phyloP scores from a whole-genome alignment of 371 early-diverging fungal genomes.

The Syncephalis fuscata region DNA sequence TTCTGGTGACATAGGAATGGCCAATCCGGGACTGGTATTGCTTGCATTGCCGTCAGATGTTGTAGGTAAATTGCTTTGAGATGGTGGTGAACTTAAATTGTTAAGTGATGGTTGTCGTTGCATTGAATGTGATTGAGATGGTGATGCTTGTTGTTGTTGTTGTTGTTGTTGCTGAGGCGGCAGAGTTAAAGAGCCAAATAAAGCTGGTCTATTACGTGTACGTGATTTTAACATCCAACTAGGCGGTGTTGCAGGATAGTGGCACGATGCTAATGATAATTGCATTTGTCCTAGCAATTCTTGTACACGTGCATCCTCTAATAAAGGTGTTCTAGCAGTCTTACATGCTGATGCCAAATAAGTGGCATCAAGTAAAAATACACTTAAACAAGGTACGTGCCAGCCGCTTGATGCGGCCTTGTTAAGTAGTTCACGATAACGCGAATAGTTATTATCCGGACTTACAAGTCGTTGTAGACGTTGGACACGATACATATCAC shows the following conservation, averaged over 20 bases:
- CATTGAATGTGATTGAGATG: slow-evolving; percentile 9
- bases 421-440: slow-evolving; percentile 24
- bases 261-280: slow-evolving; percentile 9
- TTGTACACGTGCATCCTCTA: slow-evolving; percentile 30
- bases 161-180: slow-evolving; percentile 43
- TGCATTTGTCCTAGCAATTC: slow-evolving; percentile 29
- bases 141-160: slow-evolving; percentile 26
- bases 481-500: slow-evolving; percentile 37
- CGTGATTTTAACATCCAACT: too few relatives aligned
- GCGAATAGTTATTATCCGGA: slow-evolving; percentile 50
- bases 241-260: too few relatives aligned
- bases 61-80: slow-evolving; percentile 23
- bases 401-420: not conserved
- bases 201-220: too few relatives aligned
- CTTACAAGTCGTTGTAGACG: slow-evolving; percentile 40
- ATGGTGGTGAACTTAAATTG: slow-evolving; percentile 3
- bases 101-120: too few relatives aligned
- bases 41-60: slow-evolving; percentile 33
- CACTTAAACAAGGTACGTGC: slow-evolving; percentile 58
- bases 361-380: slow-evolving; percentile 62
- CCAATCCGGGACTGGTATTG: slow-evolving; percentile 19
- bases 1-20: slow-evolving; percentile 16
- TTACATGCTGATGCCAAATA: slow-evolving; percentile 52
- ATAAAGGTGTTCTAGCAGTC: slow-evolving; percentile 11
- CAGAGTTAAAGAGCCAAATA: slow-evolving; percentile 5